Base-by-base conservation (phyloP, 2,329 filamentous ascomycete genomes). In the Grosmannia serpens region DNA sequence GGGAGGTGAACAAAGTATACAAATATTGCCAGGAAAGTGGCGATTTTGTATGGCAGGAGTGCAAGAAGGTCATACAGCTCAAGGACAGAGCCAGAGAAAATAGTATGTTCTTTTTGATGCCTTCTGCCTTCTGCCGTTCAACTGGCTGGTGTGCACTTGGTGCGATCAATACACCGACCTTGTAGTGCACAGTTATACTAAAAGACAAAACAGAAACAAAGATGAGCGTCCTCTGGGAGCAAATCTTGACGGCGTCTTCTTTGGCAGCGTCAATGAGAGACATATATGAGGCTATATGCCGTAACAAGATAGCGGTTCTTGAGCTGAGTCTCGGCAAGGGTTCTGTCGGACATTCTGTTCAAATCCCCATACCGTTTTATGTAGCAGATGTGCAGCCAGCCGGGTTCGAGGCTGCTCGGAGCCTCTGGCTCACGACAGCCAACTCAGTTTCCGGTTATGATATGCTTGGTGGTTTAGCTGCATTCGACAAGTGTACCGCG, bases 41-140 rank as follows among this genome's bases (percentile, higher is more conserved):
- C 59, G 87, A 91, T 65, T 97, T 96, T 69, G 88, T 99, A 5
- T 94, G 89, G 84, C 88, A 87, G 66, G 90, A 99, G 69, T 89
- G 89, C 3, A 91, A 94, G 70, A 83, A 82, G 60, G 92, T 97
- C 53, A 75, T 94, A 33, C 77, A 82, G 38, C 77, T 94, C 65
- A 95, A 94, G 69, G 87, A 95, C 63, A 89, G 89, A 67, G 89
- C 85, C 2, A 84, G 86, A 59, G 89, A 92, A 70, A 78, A 83
- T 49, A 76, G 80, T 81, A 67, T 59, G 78, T 72, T 2, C 24
- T 31, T 22, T 31, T 2, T 26, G 13, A 44, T 17, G 5, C 10
- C n/a, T 3, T 20, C 17, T 49, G 13, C 13, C 26, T 3, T 7
- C 46, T 10, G 11, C 8, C 6, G 11, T 46, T 4, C 10, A 13